Conservation (phyloP, 768 basidiomycete genomes). For the Lentinula detonsa region DNA sequence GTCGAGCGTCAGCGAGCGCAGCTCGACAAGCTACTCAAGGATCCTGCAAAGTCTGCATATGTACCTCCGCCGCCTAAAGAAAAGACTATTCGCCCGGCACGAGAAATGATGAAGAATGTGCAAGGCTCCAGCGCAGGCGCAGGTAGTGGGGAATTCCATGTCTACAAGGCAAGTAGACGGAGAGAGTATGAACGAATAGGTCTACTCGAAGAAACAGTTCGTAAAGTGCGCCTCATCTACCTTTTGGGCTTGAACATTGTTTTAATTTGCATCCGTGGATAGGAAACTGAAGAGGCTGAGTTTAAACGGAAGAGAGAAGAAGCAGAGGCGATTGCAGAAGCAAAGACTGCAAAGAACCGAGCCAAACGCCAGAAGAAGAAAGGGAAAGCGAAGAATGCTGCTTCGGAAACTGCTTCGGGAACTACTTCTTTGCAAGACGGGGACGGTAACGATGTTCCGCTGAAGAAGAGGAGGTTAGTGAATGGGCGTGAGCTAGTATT, state of each 20-base stretch:
- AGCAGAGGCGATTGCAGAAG: constrained; percentile 65
- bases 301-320: constrained; percentile 73
- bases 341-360: constrained; percentile 93
- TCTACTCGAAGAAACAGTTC: constrained; percentile 76
- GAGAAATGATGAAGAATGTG: constrained; percentile 99
- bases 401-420: background rate
- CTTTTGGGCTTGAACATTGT: background rate
- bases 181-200: constrained; percentile 94
- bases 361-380: constrained; percentile 94
- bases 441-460: constrained; percentile 30
- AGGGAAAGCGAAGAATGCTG: constrained; percentile 50
- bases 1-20: constrained; percentile 55
- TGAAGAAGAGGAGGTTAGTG: constrained; percentile 79
- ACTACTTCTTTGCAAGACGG: constrained; percentile 16
- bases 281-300: constrained; percentile 70
- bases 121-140: constrained; percentile 97
- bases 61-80: constrained; percentile 80
- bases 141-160: constrained; percentile 96
- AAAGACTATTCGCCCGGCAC: constrained; percentile 71
- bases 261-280: constrained; percentile 1
- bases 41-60: constrained; percentile 78
- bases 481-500: constrained; percentile 60
- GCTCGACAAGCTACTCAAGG: constrained; percentile 84
- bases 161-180: constrained; percentile 92
- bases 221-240: constrained; percentile 48